phyloP scores from a whole-genome alignment of 805 yeast genomes.

The Pichia cabralensis region DNA sequence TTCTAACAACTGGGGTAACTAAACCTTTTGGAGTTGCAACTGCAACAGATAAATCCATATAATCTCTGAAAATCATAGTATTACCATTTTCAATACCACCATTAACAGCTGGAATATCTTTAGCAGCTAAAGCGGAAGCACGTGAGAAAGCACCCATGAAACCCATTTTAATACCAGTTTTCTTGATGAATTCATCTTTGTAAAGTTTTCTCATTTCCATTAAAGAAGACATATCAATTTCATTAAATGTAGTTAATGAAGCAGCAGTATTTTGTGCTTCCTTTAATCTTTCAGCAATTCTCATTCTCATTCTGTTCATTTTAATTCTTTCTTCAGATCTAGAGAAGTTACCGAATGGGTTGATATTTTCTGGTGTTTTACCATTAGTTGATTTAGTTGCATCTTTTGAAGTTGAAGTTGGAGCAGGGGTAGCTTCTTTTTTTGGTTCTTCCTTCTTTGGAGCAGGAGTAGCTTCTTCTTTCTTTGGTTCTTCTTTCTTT shows the following conservation, averaged over 20 bases:
- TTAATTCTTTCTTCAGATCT: constrained; percentile 87
- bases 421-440: constrained; percentile 12
- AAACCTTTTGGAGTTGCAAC: constrained; percentile 99
- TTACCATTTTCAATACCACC: constrained; percentile 89
- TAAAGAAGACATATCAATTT: constrained; percentile 89
- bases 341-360: constrained; percentile 44
- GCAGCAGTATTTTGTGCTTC: constrained; percentile 99
- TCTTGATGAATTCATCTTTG: constrained; percentile 93
- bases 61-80: constrained; percentile 92
- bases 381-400: constrained; percentile 14
- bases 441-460: constrained; percentile 20
- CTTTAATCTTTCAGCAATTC: constrained; percentile 98
- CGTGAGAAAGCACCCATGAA: constrained; percentile 98
- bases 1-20: constrained; percentile 96
- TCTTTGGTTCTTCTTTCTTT: constrained; percentile 20
- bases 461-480: constrained; percentile 12
- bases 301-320: constrained; percentile 98
- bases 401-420: constrained; percentile 16
- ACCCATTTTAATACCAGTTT: constrained; percentile 90
- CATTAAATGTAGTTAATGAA: constrained; percentile 94
- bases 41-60: constrained; percentile 90
- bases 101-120: constrained; percentile 90
- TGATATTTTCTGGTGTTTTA: constrained; percentile 21
- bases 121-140: constrained; percentile 87
- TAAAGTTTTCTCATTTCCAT: constrained; percentile 92